phyloP scores from a whole-genome alignment of 2,329 filamentous ascomycete species.

The Colletotrichum godetiae region DNA sequence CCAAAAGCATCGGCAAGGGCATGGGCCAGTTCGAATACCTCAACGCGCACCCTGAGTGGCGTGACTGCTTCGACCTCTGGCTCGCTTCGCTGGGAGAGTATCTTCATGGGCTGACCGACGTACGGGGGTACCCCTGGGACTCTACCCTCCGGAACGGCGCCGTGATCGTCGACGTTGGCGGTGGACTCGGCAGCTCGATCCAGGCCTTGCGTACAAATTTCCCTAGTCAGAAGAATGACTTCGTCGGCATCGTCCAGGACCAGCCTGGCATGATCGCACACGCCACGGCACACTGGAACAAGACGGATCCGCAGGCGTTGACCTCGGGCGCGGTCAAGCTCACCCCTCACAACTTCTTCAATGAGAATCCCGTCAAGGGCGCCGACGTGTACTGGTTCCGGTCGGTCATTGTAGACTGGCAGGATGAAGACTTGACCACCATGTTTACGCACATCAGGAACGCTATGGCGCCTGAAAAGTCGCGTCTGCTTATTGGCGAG shows the following conservation, averaged over 20 bases:
- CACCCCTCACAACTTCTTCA: slow-evolving; percentile 68
- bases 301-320: slow-evolving; percentile 18
- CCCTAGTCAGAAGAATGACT: not conserved
- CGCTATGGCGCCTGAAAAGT: slow-evolving; percentile 21
- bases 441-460: slow-evolving; percentile 27
- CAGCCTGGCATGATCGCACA: slow-evolving; percentile 29
- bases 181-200: slow-evolving; percentile 28
- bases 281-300: slow-evolving; percentile 20
- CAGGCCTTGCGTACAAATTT: slow-evolving; percentile 20
- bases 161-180: slow-evolving; percentile 24
- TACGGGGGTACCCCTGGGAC: slow-evolving; percentile 27
- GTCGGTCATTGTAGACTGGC: slow-evolving; percentile 28
- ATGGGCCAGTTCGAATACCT: slow-evolving; percentile 31
- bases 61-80: slow-evolving; percentile 22
- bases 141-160: slow-evolving; percentile 11
- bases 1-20: slow-evolving; percentile 24
- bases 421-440: slow-evolving; percentile 19
- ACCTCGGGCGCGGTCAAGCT: slow-evolving; percentile 45
- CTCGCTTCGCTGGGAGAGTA: slow-evolving; percentile 20
- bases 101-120: slow-evolving; percentile 26
- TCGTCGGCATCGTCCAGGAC: slow-evolving; percentile 28
- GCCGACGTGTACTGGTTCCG: slow-evolving; percentile 55
- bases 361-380: slow-evolving; percentile 61
- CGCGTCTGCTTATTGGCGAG: slow-evolving; percentile 30
- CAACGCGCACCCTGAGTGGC: slow-evolving; percentile 26